Percentiles rank a stretch among this genome's conserved stretches.
phyloP scores from a whole-genome alignment of 345 rosid genomes.

The Boechera retrofracta region DNA sequence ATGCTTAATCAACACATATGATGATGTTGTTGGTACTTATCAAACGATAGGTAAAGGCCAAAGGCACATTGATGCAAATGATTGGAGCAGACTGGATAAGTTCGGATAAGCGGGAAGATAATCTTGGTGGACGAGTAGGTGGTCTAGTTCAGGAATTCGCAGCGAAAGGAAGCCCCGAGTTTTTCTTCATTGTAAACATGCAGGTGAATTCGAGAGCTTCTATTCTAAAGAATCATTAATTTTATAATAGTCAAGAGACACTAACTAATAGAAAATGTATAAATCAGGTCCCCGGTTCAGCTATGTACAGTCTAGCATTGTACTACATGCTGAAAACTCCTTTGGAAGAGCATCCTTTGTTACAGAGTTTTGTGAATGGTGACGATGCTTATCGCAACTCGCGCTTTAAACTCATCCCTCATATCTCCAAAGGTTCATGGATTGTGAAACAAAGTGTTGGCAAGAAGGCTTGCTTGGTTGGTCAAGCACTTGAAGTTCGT shows the following conservation, averaged over 20 bases:
- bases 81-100: slow-evolving; percentile 96
- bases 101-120: slow-evolving; percentile 73
- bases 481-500: slow-evolving; percentile 71
- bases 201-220: slow-evolving; percentile 54
- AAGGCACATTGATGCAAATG: slow-evolving; percentile 75
- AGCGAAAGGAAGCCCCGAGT: slow-evolving; percentile 63
- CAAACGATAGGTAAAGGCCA: slow-evolving; percentile 64
- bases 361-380: slow-evolving; percentile 81
- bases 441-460: slow-evolving; percentile 96
- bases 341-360: slow-evolving; percentile 68
- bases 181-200: slow-evolving; percentile 81
- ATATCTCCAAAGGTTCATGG: slow-evolving; percentile 97
- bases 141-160: slow-evolving; percentile 76
- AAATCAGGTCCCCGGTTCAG: slow-evolving; percentile 74
- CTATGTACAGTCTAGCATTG: slow-evolving; percentile 63
- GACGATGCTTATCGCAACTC: slow-evolving; percentile 91
- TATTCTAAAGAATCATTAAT: background rate
- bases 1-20: background rate
- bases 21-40: slow-evolving; percentile 12
- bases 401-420: slow-evolving; percentile 93
- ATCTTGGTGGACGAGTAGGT: slow-evolving; percentile 71
- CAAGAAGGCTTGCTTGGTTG: slow-evolving; percentile 82
- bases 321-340: slow-evolving; percentile 82
- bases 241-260: background rate
- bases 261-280: background rate